phyloP scores from a whole-genome alignment of 441 rosid species.

The Adansonia rubrostipa region DNA sequence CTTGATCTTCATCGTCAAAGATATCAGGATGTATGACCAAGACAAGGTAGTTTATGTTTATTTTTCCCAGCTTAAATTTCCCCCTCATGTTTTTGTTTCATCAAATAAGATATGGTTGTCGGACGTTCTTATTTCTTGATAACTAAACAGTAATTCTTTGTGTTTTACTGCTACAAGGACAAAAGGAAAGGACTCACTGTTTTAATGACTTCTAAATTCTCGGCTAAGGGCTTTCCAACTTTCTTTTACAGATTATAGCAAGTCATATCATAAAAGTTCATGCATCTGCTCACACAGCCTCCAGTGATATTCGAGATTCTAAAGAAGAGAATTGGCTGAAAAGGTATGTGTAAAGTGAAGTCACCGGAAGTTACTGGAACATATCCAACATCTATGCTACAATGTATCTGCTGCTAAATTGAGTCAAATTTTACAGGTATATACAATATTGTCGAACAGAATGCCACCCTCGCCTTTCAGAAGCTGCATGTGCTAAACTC shows the following conservation, averaged over 20 bases:
- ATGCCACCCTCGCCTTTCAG: slow-evolving; percentile 88
- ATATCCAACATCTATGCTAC: slow-evolving; percentile 11
- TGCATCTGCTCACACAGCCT: slow-evolving; percentile 78
- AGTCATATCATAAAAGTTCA: slow-evolving; percentile 92
- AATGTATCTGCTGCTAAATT: slow-evolving; percentile 33
- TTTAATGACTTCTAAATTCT: neutral
- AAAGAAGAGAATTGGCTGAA: slow-evolving; percentile 96
- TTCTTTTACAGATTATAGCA: slow-evolving; percentile 74
- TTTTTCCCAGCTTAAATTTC: neutral
- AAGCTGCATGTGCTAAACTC: slow-evolving; percentile 70
- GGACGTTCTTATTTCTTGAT: neutral
- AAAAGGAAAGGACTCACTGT: neutral
- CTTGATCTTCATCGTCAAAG: slow-evolving; percentile 88
- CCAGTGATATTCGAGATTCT: slow-evolving; percentile 52
- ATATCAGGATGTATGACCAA: neutral
- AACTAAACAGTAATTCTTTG: neutral
- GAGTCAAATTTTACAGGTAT: slow-evolving; percentile 54
- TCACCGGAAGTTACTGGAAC: slow-evolving; percentile 15
- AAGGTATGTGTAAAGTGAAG: slow-evolving; percentile 50
- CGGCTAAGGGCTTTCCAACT: neutral
- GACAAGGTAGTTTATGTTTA: slow-evolving; percentile 26
- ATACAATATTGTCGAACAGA: slow-evolving; percentile 80
- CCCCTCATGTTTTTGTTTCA: neutral
- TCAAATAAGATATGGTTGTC: neutral
- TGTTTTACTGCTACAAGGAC: slow-evolving; percentile 7